Percentiles rank a stretch among this genome's conserved stretches.
Evolutionary conservation across 805 yeast genomes (phyloP).

Genomic region (Saccharomycopsis selenospora): DNA sequence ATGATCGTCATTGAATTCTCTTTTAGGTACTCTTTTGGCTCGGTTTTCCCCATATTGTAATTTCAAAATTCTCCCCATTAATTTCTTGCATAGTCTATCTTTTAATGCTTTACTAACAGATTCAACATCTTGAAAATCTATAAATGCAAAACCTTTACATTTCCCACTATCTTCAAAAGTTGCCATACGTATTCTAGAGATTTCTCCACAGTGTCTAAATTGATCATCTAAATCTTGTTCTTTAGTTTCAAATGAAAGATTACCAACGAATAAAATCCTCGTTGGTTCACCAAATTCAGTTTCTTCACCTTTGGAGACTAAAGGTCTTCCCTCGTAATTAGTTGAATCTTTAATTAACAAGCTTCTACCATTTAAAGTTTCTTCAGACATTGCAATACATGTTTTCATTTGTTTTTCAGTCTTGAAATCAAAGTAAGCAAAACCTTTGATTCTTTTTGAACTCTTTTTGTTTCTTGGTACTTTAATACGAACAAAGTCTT

Average conservation of each 20-base stretch:
- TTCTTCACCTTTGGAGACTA: conserved; percentile 15
- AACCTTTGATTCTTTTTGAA: conserved; percentile 61
- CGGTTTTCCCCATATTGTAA: conserved; percentile 95
- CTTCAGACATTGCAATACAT: conserved; percentile 64
- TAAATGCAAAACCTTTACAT: conserved; percentile 93
- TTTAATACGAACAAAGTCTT: conserved; percentile 67
- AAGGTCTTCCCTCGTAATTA: conserved; percentile 84
- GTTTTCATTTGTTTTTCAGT: conserved; percentile 51
- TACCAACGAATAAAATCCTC: conserved; percentile 85
- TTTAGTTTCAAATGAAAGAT: conserved; percentile 86
- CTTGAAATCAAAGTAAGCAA: conserved; percentile 82
- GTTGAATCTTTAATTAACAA: conserved; percentile 74
- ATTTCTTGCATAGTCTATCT: conserved; percentile 56
- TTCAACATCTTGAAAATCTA: conserved; percentile 73
- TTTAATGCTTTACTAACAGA: conserved; percentile 80
- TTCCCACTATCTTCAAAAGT: conserved; percentile 96
- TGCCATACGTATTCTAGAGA: conserved; percentile 82
- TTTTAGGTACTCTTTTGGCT: conserved; percentile 59
- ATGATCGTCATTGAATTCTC: conserved; percentile 25
- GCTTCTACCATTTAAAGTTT: conserved; percentile 73
- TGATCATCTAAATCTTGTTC: conserved; percentile 70
- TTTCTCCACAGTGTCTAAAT: conserved; percentile 88
- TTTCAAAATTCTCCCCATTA: conserved; percentile 70
- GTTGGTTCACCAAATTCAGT: conserved; percentile 43
- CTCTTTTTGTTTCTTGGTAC: conserved; percentile 62